Evolutionary conservation across 805 yeast genomes (phyloP), one percentile per base, ranked within the genome.

Genomic region (Yamadazyma philogaea): DNA sequence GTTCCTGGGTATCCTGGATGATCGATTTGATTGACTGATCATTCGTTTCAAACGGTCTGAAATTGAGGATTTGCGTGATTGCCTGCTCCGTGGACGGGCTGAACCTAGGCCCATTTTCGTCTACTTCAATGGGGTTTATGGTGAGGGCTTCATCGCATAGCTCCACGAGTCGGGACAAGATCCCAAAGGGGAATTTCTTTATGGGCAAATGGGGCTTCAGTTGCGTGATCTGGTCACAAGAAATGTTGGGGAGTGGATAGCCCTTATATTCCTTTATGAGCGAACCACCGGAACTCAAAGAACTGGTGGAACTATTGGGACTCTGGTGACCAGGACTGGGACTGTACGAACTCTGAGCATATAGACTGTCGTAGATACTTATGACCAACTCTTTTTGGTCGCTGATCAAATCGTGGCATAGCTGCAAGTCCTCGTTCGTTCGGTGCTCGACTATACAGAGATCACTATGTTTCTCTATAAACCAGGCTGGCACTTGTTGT

Each of bases 401-500:
- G 3, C 76, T 64, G 3, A 91, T 67, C 15, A 74, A 70, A 51
- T 93, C 98, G 50, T 91, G 96, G 35, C 81, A 68, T 27, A 72
- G 52, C 55, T 84, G 87, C 7, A 91, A 79, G 26, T 82, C 81
- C 51, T 88, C 89, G 55, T 82, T 89, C 8, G 85, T 78, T 53
- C 81, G 77, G 63, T 89, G 96, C 59, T 90, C 97, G 27, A 87
- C 77, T 21, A 86, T 70, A 54, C 99, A 93, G 36, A 86, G 66
- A 55, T 89, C 93, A 1, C 91, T 83, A 63, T 93, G 99, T 38
- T 82, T 76, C 53, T 91, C 99, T 30, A 93, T 70, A 84, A 95
- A 93, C 99, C 99, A 93, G 3, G 89, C 85, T 3, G 96, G 96
- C n/a, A 89, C 81, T 37, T 77, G 77, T 22, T 81, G 80, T 56